A percentile compares a stretch with the other conserved stretches of the same genome.
phyloP scores from a whole-genome alignment of 1,284 basidiomycete species.

The Apiotrichum siamense region DNA sequence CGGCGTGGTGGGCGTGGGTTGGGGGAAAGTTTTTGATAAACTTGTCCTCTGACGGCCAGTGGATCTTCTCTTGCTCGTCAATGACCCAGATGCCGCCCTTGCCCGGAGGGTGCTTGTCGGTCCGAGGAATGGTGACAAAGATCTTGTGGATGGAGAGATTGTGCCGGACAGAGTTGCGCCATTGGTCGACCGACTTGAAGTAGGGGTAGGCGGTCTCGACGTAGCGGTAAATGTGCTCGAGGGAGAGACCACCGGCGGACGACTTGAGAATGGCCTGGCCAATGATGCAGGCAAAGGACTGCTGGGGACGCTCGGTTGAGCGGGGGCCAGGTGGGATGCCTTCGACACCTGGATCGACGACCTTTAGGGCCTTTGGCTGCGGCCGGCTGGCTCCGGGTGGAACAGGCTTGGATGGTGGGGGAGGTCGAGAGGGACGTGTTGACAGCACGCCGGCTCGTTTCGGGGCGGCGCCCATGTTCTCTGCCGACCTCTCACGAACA shows the following conservation, averaged over 20 bases:
- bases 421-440: not conserved
- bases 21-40: conserved; percentile 45
- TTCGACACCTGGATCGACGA: conserved; percentile 44
- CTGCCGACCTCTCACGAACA: conserved; percentile 1
- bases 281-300: conserved; percentile 90
- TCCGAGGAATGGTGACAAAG: conserved; percentile 58
- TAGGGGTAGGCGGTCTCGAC: conserved; percentile 89
- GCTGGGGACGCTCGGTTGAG: conserved; percentile 65
- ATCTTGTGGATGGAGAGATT: conserved; percentile 78
- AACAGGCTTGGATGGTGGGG: not conserved
- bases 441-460: not conserved
- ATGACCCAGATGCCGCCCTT: conserved; percentile 49
- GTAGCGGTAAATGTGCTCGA: conserved; percentile 94
- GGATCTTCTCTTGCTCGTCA: conserved; percentile 40
- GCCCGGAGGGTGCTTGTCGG: conserved; percentile 41
- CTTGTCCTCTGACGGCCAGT: conserved; percentile 42
- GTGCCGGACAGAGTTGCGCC: conserved; percentile 86
- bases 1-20: conserved; percentile 34
- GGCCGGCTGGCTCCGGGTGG: conserved; percentile 23
- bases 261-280: conserved; percentile 89
- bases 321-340: conserved; percentile 74
- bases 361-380: conserved; percentile 38
- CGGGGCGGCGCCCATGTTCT: not conserved
- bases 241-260: conserved; percentile 71
- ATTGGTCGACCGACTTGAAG: conserved; percentile 88